Evolutionary conservation across 805 yeast genomes (phyloP), one percentile per base, ranked within the genome.

Genomic region (Danielozyma ontarioensis): DNA sequence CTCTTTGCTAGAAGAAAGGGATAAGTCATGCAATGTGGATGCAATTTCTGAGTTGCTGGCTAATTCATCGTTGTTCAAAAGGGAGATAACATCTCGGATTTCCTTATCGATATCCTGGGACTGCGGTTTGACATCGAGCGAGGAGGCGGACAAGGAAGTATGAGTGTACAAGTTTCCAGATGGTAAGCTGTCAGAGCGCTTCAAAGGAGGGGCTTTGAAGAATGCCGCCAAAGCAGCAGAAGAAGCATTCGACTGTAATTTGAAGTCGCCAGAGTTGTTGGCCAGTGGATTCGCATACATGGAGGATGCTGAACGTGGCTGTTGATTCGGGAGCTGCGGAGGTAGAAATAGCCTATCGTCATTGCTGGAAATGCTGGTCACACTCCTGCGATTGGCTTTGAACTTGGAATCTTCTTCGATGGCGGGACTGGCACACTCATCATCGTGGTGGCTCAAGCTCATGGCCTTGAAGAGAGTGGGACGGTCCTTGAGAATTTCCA

Each of bases 401-500:
- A n/a, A n/a, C 18, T 32, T 37, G 28, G 17, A 32, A 11, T 34
- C 31, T 0, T 34, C 42, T 13, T 42, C 45, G 7, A 13, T 29
- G 11, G 17, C 12, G 29, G 29, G n/a, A n/a, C n/a, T n/a, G n/a
- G n/a, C n/a, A n/a, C n/a, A n/a, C n/a, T n/a, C 16, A 13, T n/a
- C 16, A 18, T 14, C n/a, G 13, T 28, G 17, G 6, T 11, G 7
- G 21, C n/a, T 13, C 4, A 27, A 22, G 13, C 33, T 36, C 28
- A 42, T 26, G 22, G 48, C 45, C 30, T 45, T 55, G 43, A 60
- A 58, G 46, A 69, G 53, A 28, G 64, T 70, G 0, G 89, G 88
- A 34, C 83, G 62, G 25, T 79, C 82, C 32, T 80, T 63, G 25
- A 86, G 59, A 27, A 85, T 81, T 52, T 85, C 87, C 33, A 86